Conservation (phyloP, 306 rosid genomes). For the Alnus glutinosa region DNA sequence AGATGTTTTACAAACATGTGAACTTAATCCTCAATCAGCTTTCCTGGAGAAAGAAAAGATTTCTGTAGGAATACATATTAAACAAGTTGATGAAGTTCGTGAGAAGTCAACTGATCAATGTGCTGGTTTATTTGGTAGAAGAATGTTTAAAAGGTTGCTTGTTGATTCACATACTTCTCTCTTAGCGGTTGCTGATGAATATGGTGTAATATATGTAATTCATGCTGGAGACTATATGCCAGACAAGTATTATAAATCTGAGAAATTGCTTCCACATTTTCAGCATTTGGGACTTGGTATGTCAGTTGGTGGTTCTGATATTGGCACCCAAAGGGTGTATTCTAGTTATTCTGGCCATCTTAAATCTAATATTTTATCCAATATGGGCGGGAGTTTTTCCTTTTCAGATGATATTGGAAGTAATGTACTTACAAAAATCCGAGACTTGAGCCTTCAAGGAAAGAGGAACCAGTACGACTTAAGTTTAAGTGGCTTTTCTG, state of each 20-base stretch:
- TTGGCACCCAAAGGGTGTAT: constrained; percentile 56
- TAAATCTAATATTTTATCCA: constrained; percentile 30
- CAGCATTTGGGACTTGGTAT: constrained; percentile 58
- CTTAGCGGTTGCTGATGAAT: constrained; percentile 76
- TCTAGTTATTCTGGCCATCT: constrained; percentile 34
- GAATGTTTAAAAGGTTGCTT: constrained; percentile 72
- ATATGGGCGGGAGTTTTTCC: constrained; percentile 30
- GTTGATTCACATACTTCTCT: constrained; percentile 70
- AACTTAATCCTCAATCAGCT: constrained; percentile 42
- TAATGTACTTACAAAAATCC: constrained; percentile 36
- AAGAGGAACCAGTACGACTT: constrained; percentile 38
- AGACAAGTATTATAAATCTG: constrained; percentile 38
- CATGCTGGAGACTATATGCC: constrained; percentile 43
- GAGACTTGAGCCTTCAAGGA: constrained; percentile 33
- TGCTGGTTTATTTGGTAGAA: constrained; percentile 34
- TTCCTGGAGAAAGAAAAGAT: constrained; percentile 34
- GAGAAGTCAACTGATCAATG: constrained; percentile 34
- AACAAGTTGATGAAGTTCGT: constrained; percentile 37
- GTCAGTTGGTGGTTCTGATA: constrained; percentile 70
- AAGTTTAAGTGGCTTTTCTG: constrained; percentile 56
- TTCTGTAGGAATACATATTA: constrained; percentile 29
- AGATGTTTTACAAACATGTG: constrained; percentile 59
- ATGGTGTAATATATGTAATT: constrained; percentile 73
- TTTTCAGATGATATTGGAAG: constrained; percentile 34
- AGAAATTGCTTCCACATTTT: constrained; percentile 59